These are phyloP conservation scores for Colletotrichum tanaceti DNA, from an alignment of 2,329 filamentous ascomycete species.

Conservation along the genomic window DNA sequence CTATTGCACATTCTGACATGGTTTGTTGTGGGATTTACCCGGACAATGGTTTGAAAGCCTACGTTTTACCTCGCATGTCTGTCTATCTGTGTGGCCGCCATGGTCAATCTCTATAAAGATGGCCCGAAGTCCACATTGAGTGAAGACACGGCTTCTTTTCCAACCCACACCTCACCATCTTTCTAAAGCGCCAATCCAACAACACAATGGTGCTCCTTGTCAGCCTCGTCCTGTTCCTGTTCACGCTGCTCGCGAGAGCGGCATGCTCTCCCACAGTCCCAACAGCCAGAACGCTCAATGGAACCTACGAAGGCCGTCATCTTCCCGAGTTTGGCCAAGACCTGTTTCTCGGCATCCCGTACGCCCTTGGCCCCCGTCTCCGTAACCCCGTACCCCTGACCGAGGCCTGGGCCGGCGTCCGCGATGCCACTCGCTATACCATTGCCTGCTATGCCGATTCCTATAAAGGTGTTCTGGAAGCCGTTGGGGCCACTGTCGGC, in stretches of 20 bases:
- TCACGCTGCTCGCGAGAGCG: constrained; percentile 6
- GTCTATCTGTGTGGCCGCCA: background rate
- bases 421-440: constrained; percentile 57
- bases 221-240: background rate
- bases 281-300: constrained; percentile 45
- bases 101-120: constrained; percentile 5
- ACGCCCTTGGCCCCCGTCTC: constrained; percentile 60
- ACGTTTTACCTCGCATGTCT: background rate
- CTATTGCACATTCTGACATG: background rate
- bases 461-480: background rate
- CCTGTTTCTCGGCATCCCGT: constrained; percentile 62
- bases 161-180: background rate
- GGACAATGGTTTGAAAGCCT: background rate
- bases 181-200: background rate
- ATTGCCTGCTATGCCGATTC: constrained; percentile 51
- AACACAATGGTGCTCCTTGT: background rate
- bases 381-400: constrained; percentile 61
- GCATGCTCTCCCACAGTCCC: background rate
- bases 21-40: background rate
- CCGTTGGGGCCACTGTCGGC: constrained; percentile 45
- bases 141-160: background rate
- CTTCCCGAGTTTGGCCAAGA: constrained; percentile 55
- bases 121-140: background rate
- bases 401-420: constrained; percentile 53
- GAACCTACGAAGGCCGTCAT: constrained; percentile 54